A percentile compares a stretch with the other conserved stretches of the same genome.
Conservation (phyloP, 1,139 yeast genomes). For the Schwanniomyces etchellsii region DNA sequence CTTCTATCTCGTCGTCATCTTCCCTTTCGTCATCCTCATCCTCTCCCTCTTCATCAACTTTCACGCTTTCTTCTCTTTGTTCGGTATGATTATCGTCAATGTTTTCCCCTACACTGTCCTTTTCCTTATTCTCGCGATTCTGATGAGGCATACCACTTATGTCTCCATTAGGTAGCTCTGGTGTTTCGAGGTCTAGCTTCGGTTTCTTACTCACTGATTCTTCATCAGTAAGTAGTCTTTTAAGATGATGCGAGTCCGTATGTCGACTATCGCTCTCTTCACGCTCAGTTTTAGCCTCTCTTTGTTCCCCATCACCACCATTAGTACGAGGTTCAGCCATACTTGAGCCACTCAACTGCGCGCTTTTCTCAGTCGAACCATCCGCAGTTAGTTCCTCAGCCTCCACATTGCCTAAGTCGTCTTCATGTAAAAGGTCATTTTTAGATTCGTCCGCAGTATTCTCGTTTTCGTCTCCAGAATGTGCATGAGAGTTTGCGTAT, state of each 20-base stretch:
- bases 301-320: too few relatives aligned
- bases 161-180: not conserved
- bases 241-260: too few relatives aligned
- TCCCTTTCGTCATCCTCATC: slow-evolving; percentile 4
- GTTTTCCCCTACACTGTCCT: slow-evolving; percentile 2
- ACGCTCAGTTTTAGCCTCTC: not conserved
- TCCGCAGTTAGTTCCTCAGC: slow-evolving; percentile 1
- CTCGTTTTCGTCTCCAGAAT: slow-evolving; percentile 39
- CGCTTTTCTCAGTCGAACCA: too few relatives aligned
- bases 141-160: not conserved
- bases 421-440: slow-evolving; percentile 1
- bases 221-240: slow-evolving; percentile 2
- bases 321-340: too few relatives aligned
- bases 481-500: slow-evolving; percentile 3
- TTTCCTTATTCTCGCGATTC: slow-evolving; percentile 1
- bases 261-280: too few relatives aligned
- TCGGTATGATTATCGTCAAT: slow-evolving; percentile 1
- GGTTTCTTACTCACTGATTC: not conserved
- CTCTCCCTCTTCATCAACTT: slow-evolving; percentile 3
- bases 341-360: too few relatives aligned
- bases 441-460: too few relatives aligned
- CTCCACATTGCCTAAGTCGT: slow-evolving; percentile 3
- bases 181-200: slow-evolving; percentile 2
- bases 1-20: slow-evolving; percentile 2
- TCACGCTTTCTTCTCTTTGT: slow-evolving; percentile 1